Evolutionary conservation across 495 filamentous ascomycete genomes (phyloP), one percentile per base, ranked within the genome.

Genomic region (Penicillium soppii): DNA sequence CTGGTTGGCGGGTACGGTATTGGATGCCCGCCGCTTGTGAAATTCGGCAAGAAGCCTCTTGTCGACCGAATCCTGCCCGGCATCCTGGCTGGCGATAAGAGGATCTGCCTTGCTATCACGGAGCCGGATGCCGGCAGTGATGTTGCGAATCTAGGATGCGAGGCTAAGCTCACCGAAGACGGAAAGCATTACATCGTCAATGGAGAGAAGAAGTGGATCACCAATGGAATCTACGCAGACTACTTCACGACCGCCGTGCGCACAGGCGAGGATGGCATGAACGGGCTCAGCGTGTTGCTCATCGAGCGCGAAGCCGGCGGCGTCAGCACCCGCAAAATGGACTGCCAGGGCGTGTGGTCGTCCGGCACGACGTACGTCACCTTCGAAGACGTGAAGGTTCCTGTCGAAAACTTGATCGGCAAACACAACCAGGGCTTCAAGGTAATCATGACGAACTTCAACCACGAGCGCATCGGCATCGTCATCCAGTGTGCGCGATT

Each of bases 161-260:
- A 96, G 77, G 94, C 94, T 22, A 95, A 95, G 75, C 86, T 96
- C 36, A 85, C 79, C 44, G 83, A 90, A 58, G 92, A 97, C 65
- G 94, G 94, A 63, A 98, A 97, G 79, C 90, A 97, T 70, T 98
- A 95, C 70, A 97, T 98, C 52, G 94, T 98, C 70, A 98, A 97
- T 66, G 94, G 94, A 35, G 94, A 97, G 81, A 97, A 98, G 85
- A 98, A 98, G 72, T 97, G 94, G 94, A 98, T 98, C 71, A 97
- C 92, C 63, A 97, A 98, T 76, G 94, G 94, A 60, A 81, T 96
- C 54, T 97, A 89, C 88, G 81, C 78, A 49, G 94, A 98, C 67
- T 98, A 97, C 74, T 98, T 98, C 78, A 97, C 94, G 45, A 90
- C 87, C 27, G 94, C 94, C 35, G 94, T 98, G 27, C 89, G 94